Evolutionary conservation across 768 basidiomycete genomes (phyloP).

Genomic region (Phylloporus arenicola): DNA sequence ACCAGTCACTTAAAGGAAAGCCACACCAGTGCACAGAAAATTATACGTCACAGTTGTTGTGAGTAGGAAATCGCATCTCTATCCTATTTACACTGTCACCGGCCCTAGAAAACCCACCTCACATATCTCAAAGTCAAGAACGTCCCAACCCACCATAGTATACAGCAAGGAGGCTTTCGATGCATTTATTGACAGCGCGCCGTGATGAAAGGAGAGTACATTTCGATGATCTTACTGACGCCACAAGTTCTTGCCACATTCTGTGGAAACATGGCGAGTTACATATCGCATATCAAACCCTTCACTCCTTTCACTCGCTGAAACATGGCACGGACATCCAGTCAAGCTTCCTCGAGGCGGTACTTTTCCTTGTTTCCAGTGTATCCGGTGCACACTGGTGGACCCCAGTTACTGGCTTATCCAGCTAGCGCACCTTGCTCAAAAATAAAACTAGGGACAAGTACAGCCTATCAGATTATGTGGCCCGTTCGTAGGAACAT

Average conservation of each 20-base stretch:
- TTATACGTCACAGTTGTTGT: too few relatives aligned
- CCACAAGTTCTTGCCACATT: too few relatives aligned
- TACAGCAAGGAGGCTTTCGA: conserved; percentile 4
- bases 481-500: conserved; percentile 12
- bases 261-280: conserved; percentile 6
- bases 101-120: conserved; percentile 1
- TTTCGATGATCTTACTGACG: not conserved
- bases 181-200: conserved; percentile 3
- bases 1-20: too few relatives aligned
- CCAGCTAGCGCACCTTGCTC: conserved; percentile 1
- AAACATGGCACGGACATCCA: not conserved
- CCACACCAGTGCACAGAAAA: too few relatives aligned
- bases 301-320: not conserved
- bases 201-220: too few relatives aligned
- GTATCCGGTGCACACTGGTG: conserved; percentile 6
- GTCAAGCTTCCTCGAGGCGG: conserved; percentile 5
- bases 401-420: not conserved
- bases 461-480: conserved; percentile 5
- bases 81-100: not conserved
- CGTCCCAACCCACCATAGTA: not conserved
- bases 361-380: conserved; percentile 8
- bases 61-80: too few relatives aligned
- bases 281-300: not conserved
- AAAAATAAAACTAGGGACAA: too few relatives aligned
- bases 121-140: conserved; percentile 1